phyloP scores from a whole-genome alignment of 352 stramenopile species.

The Phytophthora fragariaefolia region DNA sequence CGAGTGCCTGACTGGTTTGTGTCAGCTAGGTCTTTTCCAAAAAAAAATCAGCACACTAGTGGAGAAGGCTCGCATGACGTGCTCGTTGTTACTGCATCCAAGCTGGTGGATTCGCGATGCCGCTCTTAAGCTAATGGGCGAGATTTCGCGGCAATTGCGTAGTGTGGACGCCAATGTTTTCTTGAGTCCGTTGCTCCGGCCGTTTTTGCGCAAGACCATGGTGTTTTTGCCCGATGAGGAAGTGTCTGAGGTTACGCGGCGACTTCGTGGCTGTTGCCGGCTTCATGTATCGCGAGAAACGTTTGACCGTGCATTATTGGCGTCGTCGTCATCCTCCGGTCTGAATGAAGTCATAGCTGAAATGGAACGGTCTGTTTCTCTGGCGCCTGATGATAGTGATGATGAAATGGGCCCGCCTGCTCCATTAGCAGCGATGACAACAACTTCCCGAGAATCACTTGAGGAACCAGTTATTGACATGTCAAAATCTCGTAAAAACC shows the following conservation, averaged over 20 bases:
- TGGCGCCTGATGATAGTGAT: conserved; percentile 41
- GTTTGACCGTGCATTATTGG: conserved; percentile 83
- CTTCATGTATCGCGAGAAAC: conserved; percentile 82
- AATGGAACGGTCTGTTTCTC: conserved; percentile 52
- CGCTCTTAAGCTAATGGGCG: conserved; percentile 86
- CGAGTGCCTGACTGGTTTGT: conserved; percentile 90
- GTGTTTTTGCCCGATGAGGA: conserved; percentile 75
- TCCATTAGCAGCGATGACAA: conserved; percentile 27
- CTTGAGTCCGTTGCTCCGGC: conserved; percentile 85
- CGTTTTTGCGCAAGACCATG: conserved; percentile 90
- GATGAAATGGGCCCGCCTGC: conserved; percentile 28
- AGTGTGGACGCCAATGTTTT: conserved; percentile 94
- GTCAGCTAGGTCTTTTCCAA: conserved; percentile 93
- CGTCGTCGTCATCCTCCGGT: conserved; percentile 57
- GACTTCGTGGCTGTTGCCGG: conserved; percentile 69
- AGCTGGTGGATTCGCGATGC: conserved; percentile 91
- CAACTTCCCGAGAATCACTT: conserved; percentile 37
- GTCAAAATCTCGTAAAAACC: conserved; percentile 28
- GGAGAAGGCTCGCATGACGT: conserved; percentile 87
- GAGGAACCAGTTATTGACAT: conserved; percentile 34
- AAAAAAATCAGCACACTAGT: conserved; percentile 79
- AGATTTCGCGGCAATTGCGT: conserved; percentile 87
- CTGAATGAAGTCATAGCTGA: conserved; percentile 59
- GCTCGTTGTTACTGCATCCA: conserved; percentile 85
- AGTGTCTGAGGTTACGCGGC: conserved; percentile 56